These are phyloP conservation scores for Mortierella sp. DNA, from an alignment of 371 early-diverging fungal genomes.

Conservation along the genomic window DNA sequence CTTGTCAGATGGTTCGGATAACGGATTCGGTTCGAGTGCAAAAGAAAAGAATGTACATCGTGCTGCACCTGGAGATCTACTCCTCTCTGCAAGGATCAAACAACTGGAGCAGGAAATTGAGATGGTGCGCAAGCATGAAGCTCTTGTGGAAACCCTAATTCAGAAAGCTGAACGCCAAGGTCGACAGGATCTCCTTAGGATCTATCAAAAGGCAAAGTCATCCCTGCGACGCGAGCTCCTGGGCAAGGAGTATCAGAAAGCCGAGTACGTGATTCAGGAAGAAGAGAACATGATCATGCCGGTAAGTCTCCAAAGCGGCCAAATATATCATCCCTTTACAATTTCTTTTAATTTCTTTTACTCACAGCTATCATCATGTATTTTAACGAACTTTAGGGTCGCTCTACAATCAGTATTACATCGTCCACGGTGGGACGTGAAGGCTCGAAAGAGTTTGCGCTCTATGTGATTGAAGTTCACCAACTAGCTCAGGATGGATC, in stretches of 20 bases:
- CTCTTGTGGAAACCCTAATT: conserved; percentile 75
- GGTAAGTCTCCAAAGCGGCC: conserved; percentile 43
- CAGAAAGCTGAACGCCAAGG: conserved; percentile 67
- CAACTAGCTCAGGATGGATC: conserved; percentile 66
- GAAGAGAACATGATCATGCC: conserved; percentile 78
- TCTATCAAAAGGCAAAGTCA: conserved; percentile 71
- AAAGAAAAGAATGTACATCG: conserved; percentile 61
- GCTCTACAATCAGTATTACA: conserved; percentile 70
- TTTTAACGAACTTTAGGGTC: conserved; percentile 59
- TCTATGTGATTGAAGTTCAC: conserved; percentile 86
- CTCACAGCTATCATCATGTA: not conserved
- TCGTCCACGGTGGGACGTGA: conserved; percentile 69
- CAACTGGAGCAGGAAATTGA: conserved; percentile 68
- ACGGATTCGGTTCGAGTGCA: conserved; percentile 10
- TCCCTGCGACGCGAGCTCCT: conserved; percentile 71
- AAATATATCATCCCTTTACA: too few species aligned
- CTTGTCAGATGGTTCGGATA: conserved; percentile 10
- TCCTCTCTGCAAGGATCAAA: conserved; percentile 68
- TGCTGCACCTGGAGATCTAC: conserved; percentile 79
- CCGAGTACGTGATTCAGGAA: conserved; percentile 72
- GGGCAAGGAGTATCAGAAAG: conserved; percentile 75
- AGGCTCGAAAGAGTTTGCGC: conserved; percentile 73
- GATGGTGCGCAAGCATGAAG: conserved; percentile 73
- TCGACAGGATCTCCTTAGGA: conserved; percentile 68
- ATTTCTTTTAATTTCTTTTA: not conserved